These are phyloP conservation scores for Globisporangium mamillatum DNA, from an alignment of 352 stramenopile species.

Conservation along the genomic window DNA sequence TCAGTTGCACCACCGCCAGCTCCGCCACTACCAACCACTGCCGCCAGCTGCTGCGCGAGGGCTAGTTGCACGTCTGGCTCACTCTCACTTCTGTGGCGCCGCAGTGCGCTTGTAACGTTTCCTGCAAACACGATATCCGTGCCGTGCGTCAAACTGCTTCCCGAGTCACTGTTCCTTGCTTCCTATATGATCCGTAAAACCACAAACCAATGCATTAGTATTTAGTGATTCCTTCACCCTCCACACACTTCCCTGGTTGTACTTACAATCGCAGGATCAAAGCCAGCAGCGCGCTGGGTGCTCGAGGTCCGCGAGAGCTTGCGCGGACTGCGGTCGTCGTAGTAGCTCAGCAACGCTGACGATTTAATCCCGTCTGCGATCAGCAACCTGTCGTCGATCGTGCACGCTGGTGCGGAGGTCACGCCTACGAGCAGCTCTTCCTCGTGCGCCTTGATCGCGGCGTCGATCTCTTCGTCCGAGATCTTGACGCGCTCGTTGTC, in stretches of 20 bases:
- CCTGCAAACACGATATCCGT: constrained; percentile 86
- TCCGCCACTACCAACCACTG: not conserved
- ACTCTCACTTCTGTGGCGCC: constrained; percentile 63
- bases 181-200: constrained; percentile 13
- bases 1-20: not conserved
- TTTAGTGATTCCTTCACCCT: not conserved
- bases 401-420: not conserved
- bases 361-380: constrained; percentile 23
- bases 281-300: constrained; percentile 12
- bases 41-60: constrained; percentile 9
- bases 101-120: constrained; percentile 82
- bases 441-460: constrained; percentile 33
- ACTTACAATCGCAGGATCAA: constrained; percentile 19
- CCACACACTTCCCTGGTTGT: not conserved
- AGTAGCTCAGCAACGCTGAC: not conserved
- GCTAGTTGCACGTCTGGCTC: constrained; percentile 27
- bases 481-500: constrained; percentile 39
- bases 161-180: constrained; percentile 40
- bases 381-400: constrained; percentile 16
- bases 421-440: constrained; percentile 10
- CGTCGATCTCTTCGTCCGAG: constrained; percentile 48
- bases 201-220: not conserved
- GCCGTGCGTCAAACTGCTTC: constrained; percentile 85
- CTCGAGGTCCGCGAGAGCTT: constrained; percentile 34
- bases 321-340: constrained; percentile 21